Evolutionary conservation across 352 stramenopile genomes (phyloP), one percentile per base, ranked within the genome.

Genomic region (Pythium phragmiticola): DNA sequence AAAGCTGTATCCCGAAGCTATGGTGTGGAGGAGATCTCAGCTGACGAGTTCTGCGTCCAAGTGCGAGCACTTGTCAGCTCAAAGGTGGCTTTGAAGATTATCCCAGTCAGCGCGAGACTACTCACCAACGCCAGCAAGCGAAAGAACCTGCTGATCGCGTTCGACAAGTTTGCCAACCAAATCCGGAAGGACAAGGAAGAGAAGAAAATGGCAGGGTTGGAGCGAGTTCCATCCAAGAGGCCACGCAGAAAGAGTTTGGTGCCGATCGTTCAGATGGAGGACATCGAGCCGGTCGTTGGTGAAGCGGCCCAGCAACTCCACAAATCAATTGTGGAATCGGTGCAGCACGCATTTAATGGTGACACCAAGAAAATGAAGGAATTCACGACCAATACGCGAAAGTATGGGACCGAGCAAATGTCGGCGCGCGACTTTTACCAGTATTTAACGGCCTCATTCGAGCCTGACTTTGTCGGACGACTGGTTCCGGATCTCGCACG

Each of bases 371-470:
- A 90, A 63, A 92, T 95, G 82, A 94, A 95, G 62, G 74, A 77
- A 30, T 95, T 95, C 54, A 94, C 84, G 33, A 85, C 78, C 36
- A 89, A 91, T 51, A 85, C 87, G 36, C 87, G 87, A 59, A 93
- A 94, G 60, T 95, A 91, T 57, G 87, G 87, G 58, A 85, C 77
- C 51, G 84, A 95, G 59, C 81, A 93, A 67, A 88, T 95, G 68
- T 87, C 82, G n/a, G 87, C 87, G 8, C 78, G 87, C 33, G 84
- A 95, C 56, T 95, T 93, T 69, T 95, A 95, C 73, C 81, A 90
- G 65, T 95, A 95, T 86, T 86, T 95, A 82, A 94, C 83, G 47
- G 78, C 80, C 30, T 92, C 87, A 19, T 95, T 95, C 63, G 87
- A 95, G n/a, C 82, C 79, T 2, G 87, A 95, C 63, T 94, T 95